Percentiles rank a stretch among this genome's conserved stretches.
phyloP scores from a whole-genome alignment of 345 rosid species.

The Passiflora organensis region DNA sequence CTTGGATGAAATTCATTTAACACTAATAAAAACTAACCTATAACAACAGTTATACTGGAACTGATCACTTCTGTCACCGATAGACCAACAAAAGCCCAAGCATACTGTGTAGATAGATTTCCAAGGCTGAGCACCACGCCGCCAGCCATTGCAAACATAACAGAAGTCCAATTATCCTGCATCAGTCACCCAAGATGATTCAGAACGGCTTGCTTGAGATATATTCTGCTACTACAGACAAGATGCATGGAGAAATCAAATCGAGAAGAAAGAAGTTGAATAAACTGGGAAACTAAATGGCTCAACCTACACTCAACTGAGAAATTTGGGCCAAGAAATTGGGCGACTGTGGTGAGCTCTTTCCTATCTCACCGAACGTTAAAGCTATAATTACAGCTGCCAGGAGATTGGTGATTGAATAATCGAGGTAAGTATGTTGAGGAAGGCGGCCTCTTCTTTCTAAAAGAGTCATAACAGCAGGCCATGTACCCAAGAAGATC shows the following conservation, averaged over 20 bases:
- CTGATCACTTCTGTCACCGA: conserved; percentile 74
- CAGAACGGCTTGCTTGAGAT: no score
- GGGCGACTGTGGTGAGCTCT: conserved; percentile 34
- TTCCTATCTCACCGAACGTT: conserved; percentile 57
- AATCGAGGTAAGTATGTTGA: conserved; percentile 87
- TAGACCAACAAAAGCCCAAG: conserved; percentile 83
- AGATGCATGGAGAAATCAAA: no score
- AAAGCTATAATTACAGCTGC: conserved; percentile 69
- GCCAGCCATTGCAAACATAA: conserved; percentile 75
- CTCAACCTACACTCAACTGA: conserved; percentile 38
- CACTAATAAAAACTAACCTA: conserved; percentile 35
- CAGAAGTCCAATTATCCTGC: conserved; percentile 68
- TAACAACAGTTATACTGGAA: conserved; percentile 67
- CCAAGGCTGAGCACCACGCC: conserved; percentile 75
- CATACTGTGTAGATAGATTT: conserved; percentile 77
- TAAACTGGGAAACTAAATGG: background rate
- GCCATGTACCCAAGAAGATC: conserved; percentile 81
- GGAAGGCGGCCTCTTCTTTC: conserved; percentile 87
- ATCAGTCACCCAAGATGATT: no score
- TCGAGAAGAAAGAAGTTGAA: no score
- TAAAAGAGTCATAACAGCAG: conserved; percentile 66
- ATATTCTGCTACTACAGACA: no score
- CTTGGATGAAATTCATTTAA: background rate
- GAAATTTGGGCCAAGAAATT: conserved; percentile 57
- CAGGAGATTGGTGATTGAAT: conserved; percentile 61